Conservation (phyloP, 1,284 basidiomycete species). For the Ganoderma resinaceum region DNA sequence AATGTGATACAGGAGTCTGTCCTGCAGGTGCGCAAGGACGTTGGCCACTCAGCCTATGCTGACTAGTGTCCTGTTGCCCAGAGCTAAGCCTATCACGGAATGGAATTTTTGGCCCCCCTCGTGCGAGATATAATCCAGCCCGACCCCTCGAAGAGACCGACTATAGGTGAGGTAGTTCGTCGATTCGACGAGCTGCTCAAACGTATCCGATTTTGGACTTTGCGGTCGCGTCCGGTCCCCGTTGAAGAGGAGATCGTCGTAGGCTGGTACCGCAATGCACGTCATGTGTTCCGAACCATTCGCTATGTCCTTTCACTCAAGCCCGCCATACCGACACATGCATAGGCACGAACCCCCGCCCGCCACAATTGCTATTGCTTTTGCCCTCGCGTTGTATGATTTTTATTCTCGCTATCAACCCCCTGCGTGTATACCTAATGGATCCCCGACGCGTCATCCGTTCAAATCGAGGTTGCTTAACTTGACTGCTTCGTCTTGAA, state of each 20-base stretch:
- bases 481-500: no score
- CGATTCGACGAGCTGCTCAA: constrained; percentile 8
- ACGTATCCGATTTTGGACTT: no score
- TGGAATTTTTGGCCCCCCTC: constrained; percentile 41
- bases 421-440: no score
- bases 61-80: neutral
- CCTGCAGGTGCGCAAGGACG: constrained; percentile 20
- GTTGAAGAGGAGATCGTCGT: constrained; percentile 1
- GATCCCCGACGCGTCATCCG: no score
- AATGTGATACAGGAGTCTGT: constrained; percentile 39
- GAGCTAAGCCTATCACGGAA: constrained; percentile 28
- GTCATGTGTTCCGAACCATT: neutral
- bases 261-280: neutral
- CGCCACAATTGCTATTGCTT: neutral
- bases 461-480: no score
- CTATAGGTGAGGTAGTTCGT: constrained; percentile 12
- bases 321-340: neutral
- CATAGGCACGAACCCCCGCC: neutral
- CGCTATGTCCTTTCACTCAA: neutral
- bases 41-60: no score
- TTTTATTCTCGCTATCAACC: neutral
- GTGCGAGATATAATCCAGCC: constrained; percentile 40
- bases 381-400: neutral
- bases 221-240: no score
- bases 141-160: constrained; percentile 39